Percentiles rank a stretch among this genome's conserved stretches.
These are phyloP conservation scores for Trichothecium sympodiale DNA, from an alignment of 2,329 filamentous ascomycete genomes.

Conservation along the genomic window DNA sequence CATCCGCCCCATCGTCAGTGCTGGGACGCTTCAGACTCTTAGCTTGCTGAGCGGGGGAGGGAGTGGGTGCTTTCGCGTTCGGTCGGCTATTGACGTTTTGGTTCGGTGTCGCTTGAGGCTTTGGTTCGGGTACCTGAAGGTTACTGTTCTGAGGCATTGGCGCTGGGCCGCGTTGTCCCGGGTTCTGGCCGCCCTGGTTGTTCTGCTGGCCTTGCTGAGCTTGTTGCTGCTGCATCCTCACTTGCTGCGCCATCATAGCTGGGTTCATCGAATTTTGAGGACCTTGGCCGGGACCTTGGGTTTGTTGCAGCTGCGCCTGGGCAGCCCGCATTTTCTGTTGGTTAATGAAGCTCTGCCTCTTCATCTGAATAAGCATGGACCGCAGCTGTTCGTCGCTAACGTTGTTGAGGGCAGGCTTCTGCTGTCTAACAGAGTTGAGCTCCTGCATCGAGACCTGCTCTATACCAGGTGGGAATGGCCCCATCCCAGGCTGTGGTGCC, in stretches of 20 bases:
- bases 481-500: conserved; percentile 8
- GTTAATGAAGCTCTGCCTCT: conserved; percentile 17
- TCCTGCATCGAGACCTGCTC: conserved; percentile 22
- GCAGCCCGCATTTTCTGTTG: conserved; percentile 16
- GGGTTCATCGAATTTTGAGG: no score
- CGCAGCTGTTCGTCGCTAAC: conserved; percentile 23
- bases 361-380: conserved; percentile 19
- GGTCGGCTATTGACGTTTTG: conserved; percentile 5
- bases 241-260: conserved; percentile 9
- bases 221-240: conserved; percentile 8
- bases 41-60: conserved; percentile 24
- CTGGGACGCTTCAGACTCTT: conserved; percentile 42
- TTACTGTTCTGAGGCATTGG: no score
- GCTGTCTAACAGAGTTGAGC: conserved; percentile 17
- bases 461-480: conserved; percentile 18
- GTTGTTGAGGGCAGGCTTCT: conserved; percentile 13
- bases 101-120: conserved; percentile 11
- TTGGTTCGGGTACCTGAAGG: conserved; percentile 15
- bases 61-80: conserved; percentile 14
- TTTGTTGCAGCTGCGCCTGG: conserved; percentile 9
- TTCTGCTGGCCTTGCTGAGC: conserved; percentile 9
- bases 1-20: conserved; percentile 31
- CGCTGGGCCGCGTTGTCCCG: no score
- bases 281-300: conserved; percentile 7
- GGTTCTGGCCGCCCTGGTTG: conserved; percentile 2